Evolutionary conservation across 768 basidiomycete genomes (phyloP), one percentile per base, ranked within the genome.

Genomic region (Brasilioporus rufonigricans): DNA sequence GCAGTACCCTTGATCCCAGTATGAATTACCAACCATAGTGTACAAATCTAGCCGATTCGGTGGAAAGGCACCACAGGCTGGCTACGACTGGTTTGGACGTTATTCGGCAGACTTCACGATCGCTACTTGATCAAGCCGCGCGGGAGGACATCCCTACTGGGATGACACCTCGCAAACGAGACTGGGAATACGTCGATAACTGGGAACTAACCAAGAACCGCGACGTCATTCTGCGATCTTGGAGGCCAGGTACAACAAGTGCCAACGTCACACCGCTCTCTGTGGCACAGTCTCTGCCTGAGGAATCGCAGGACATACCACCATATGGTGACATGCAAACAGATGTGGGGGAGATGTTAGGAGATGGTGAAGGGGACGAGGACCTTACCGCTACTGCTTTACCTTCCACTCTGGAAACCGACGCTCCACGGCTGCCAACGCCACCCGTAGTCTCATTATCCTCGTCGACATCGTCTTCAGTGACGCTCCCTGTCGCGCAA

Each of bases 131-230:
- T 27, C 75, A 84, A 52, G 89, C 85, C 10, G 74, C 80, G 9
- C 79, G 73, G 52, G 82, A 83, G 51, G 91, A 93, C 62, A 65
- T 72, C 21, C 72, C 87, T 1, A 89, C 86, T 14, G 91, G 91
- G 6, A 72, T 73, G 50, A 93, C 91, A 4, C 92, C 92, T 33
- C 82, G 81, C 44, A 92, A 90, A 74, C 84, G 88, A 31, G 69
- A 71, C 29, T 88, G 87, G 84, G 75, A 86, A 56, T 86, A 86
- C 56, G 75, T 77, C 7, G 86, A 88, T 58, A 71, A 82, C 47
- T 93, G 91, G 89, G 78, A 83, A 39, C 71, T 89, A 54, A 90
- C 89, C 7, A 74, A 81, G 56, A 76, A 73, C 52, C 81, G 91
- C 26, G 82, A 86, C 4, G 73, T 76, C 7, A 69, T 93, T 27